Evolutionary conservation across 768 basidiomycete genomes (phyloP).

Genomic region (Mycena kentingensis): DNA sequence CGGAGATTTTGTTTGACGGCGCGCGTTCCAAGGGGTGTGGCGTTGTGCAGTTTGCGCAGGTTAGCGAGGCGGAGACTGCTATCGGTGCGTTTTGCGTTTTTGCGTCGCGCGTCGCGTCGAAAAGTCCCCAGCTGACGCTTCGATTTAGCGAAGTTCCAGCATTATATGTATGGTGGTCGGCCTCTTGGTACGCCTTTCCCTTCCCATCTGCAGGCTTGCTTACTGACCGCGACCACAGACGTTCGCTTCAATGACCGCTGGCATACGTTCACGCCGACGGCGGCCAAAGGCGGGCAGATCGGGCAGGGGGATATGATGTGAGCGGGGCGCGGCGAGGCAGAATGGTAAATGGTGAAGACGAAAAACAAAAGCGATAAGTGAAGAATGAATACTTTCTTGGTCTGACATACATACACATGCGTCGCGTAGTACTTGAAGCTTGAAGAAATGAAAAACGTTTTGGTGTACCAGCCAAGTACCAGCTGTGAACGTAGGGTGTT

Average conservation of each 20-base stretch:
- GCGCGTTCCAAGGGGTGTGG: slow-evolving; percentile 93
- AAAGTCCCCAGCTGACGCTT: neutral
- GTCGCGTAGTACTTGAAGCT: too few relatives aligned
- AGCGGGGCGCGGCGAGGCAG: too few relatives aligned
- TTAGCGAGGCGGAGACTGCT: slow-evolving; percentile 89
- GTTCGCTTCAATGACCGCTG: slow-evolving; percentile 95
- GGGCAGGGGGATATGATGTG: slow-evolving; percentile 58
- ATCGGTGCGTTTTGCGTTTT: slow-evolving; percentile 57
- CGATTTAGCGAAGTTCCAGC: slow-evolving; percentile 82
- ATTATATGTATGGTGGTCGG: slow-evolving; percentile 92
- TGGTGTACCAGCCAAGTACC: too few relatives aligned
- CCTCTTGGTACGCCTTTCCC: slow-evolving; percentile 63
- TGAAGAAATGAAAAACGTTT: too few relatives aligned
- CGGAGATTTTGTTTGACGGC: slow-evolving; percentile 93
- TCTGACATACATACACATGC: too few relatives aligned
- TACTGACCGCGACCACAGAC: slow-evolving; percentile 45
- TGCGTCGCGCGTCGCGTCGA: neutral
- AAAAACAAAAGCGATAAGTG: too few relatives aligned
- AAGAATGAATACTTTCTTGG: too few relatives aligned
- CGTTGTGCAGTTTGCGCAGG: slow-evolving; percentile 91
- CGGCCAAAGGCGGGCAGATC: slow-evolving; percentile 85
- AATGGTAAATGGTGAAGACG: too few relatives aligned
- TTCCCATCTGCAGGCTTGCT: slow-evolving; percentile 2
- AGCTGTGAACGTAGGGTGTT: too few relatives aligned
- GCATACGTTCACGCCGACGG: slow-evolving; percentile 89